Evolutionary conservation across 1,139 yeast genomes (phyloP), one percentile per base, ranked within the genome.

Genomic region (Candida glucosophila): DNA sequence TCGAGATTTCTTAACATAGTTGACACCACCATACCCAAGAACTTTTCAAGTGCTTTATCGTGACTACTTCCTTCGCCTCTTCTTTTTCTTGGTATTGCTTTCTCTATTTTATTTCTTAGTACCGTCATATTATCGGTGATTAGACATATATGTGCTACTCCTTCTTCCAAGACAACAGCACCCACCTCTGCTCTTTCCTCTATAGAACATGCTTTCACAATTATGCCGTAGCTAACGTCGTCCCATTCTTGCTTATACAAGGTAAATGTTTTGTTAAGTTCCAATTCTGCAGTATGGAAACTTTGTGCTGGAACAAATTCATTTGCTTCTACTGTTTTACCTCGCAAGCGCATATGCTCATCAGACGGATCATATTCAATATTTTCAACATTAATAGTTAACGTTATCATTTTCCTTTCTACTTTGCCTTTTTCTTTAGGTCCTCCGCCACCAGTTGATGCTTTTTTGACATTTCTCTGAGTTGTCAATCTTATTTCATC

Each of bases 151-250:
- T 90, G 95, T 1, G 97, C 96, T 26, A 90, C 73, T 14, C 97
- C 97, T 47, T 92, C 97, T 52, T 90, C 90, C 44, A 90, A 55
- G 1, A 88, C 94, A 15, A 90, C 77, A 1, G 98, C 98, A 1
- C 95, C 98, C 6, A 90, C 73, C 43, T 90, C 97, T 0, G 96
- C 94, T 44, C 79, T 79, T 23, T 72, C 66, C 32, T 77, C 95
- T 12, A 82, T 66, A 15, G 82, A 73, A 26, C 88, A 74, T 4
- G 94, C 73, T 25, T 79, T 78, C 6, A 71, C 64, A 7, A 90
- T 58, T 8, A 80, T 57, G 15, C 73, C 76, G 40, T 76, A 66
- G 15, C 82, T 75, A 26, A 79, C 65, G 25, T 73, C 66, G 51
- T 88, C 96, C 90, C 95, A 88, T 32, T 74, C 81, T 14, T 70